These are phyloP conservation scores for Penicillium simplicissimum DNA, from an alignment of 495 filamentous ascomycete species.

Conservation along the genomic window DNA sequence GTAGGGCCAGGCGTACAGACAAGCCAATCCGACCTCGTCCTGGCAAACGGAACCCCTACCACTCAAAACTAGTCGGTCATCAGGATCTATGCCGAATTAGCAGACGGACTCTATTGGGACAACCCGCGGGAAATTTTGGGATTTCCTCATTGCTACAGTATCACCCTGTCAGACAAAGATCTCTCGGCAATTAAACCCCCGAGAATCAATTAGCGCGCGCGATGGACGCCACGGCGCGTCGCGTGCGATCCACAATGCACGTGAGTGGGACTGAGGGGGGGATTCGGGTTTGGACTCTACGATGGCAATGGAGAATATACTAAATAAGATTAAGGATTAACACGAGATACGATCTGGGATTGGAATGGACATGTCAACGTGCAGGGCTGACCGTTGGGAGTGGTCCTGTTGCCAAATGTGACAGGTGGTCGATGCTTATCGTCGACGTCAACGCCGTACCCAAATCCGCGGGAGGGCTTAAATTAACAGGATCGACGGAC, in stretches of 20 bases:
- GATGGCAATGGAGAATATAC: neutral
- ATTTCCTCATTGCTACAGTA: constrained; percentile 9
- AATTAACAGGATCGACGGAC: neutral
- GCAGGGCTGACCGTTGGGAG: neutral
- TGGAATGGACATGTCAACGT: neutral
- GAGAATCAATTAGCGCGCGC: constrained; percentile 5
- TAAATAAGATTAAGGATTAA: neutral
- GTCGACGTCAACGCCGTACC: neutral
- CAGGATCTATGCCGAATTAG: neutral
- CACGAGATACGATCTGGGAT: neutral
- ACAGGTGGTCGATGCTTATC: neutral
- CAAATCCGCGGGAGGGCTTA: neutral
- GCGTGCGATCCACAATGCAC: constrained; percentile 1
- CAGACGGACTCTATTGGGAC: neutral
- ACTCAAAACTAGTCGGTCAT: neutral
- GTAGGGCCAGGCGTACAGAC: neutral
- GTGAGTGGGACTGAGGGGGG: neutral
- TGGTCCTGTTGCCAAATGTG: neutral
- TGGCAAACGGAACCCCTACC: neutral
- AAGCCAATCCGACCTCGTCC: neutral
- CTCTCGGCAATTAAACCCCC: neutral
- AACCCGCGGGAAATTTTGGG: neutral
- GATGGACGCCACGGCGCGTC: constrained; percentile 9
- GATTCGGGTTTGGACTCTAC: neutral
- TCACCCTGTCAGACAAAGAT: constrained; percentile 15